Evolutionary conservation across 441 rosid genomes (phyloP), one percentile per base, ranked within the genome.

Genomic region (Bruguiera hainesii): DNA sequence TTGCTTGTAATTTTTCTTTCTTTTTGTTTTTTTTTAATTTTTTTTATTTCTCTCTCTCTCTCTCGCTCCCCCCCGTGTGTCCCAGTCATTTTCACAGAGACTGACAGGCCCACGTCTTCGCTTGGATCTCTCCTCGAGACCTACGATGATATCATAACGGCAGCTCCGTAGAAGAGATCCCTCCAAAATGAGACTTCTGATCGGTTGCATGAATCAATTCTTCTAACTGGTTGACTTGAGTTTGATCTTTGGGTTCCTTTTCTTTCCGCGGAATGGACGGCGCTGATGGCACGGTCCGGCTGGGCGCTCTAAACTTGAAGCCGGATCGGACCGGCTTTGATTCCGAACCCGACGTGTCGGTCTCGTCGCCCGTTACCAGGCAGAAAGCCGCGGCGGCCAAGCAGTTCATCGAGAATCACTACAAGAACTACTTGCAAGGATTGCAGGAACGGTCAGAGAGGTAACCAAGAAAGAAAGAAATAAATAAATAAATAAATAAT

Each of bases 381-480:
- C 98, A 94, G 83, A 94, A 94, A 70, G 93, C 97, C 1, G 98
- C 96, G 13, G 97, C 98, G 20, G 98, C 97, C 23, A 94, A 94
- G 68, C 96, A 94, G 82, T 94, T 93, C 65, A 91, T 93, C 16
- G 98, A 93, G 91, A 93, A 93, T 81, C 97, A 93, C 75, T 93
- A 89, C 60, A 93, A 88, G 81, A 93, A 93, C 65, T 70, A 89
- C 81, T 81, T 84, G 77, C 98, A 93, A 83, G 97, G 97, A 64
- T 72, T 93, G 67, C 97, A 84, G 79, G 96, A 93, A 74, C 97
- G 98, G 51, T 85, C 74, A 82, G 98, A 93, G 66, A 87, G 98
- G 97, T 93, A 56, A 23, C 25, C 13, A 4, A 23, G 28, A 4
- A 25, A 1, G 1, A 25, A 25, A 25, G 21, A 21, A 21, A 7